Percentiles rank a stretch among this genome's conserved stretches.
These are phyloP conservation scores for Penicillium digitatum DNA, from an alignment of 2,329 filamentous ascomycete genomes.

Conservation along the genomic window DNA sequence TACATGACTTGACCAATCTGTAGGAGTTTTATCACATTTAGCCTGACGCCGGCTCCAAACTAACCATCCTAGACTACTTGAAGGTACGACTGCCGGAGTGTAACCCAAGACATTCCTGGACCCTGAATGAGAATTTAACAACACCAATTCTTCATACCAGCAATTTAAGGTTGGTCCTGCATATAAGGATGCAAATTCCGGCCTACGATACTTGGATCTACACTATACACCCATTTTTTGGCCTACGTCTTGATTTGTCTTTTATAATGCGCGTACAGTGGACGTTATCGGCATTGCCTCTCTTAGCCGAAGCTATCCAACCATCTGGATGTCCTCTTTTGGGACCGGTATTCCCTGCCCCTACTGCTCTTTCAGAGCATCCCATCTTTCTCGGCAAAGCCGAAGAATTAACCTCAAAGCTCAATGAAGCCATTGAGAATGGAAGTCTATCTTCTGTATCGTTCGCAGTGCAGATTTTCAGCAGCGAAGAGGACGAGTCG, in stretches of 20 bases:
- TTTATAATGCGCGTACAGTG: background rate
- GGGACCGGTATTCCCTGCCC: conserved; percentile 8
- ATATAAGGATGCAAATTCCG: background rate
- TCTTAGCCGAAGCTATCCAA: background rate
- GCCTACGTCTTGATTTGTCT: background rate
- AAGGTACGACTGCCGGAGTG: background rate
- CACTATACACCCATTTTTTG: background rate
- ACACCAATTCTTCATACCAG: background rate
- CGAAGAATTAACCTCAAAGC: background rate
- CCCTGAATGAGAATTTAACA: background rate
- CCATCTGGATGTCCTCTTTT: conserved; percentile 3
- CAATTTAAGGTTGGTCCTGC: background rate
- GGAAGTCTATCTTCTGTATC: conserved; percentile 26
- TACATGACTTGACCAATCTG: background rate
- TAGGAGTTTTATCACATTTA: background rate
- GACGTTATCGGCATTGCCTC: background rate
- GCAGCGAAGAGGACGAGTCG: conserved; percentile 26
- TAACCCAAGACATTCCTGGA: background rate
- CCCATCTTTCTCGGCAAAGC: background rate
- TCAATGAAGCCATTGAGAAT: conserved; percentile 1
- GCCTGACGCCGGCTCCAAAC: background rate
- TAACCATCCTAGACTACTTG: background rate
- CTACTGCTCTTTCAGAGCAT: conserved; percentile 1
- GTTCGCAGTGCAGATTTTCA: conserved; percentile 42
- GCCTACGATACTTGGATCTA: background rate